These are phyloP conservation scores for Zasmidium citrigriseum DNA, from an alignment of 2,329 filamentous ascomycete genomes.

Conservation along the genomic window DNA sequence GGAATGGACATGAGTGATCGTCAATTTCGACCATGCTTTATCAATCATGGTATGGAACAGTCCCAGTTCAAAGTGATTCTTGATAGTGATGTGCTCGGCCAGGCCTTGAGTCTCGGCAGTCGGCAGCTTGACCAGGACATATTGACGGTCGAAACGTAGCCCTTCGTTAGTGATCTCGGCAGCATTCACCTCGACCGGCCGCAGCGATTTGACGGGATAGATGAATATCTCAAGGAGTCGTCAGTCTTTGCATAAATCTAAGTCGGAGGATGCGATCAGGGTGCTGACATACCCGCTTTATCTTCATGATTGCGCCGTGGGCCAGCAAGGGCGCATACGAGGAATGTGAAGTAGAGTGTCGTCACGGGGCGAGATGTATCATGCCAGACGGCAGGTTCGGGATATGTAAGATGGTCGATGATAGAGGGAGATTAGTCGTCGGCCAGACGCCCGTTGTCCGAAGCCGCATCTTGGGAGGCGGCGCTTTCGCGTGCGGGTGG, in stretches of 20 bases:
- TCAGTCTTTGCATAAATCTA: conserved; percentile 3
- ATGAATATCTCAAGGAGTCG: conserved; percentile 32
- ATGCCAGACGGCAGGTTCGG: neutral
- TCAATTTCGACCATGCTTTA: conserved; percentile 35
- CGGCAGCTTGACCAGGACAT: conserved; percentile 36
- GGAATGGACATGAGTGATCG: conserved; percentile 34
- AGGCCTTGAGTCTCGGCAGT: conserved; percentile 30
- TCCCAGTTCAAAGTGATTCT: conserved; percentile 35
- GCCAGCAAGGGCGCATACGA: conserved; percentile 2
- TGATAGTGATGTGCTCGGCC: conserved; percentile 38
- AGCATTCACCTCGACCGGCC: conserved; percentile 34
- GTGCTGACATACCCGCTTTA: conserved; percentile 29
- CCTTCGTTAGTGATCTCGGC: conserved; percentile 39
- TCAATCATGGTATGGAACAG: conserved; percentile 37
- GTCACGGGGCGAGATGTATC: neutral
- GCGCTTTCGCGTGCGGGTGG: too few relatives aligned
- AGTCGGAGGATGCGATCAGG: neutral
- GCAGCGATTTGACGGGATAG: conserved; percentile 35
- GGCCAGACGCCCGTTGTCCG: neutral
- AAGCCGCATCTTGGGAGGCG: too few relatives aligned
- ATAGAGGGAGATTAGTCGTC: too few relatives aligned
- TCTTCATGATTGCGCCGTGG: conserved; percentile 29
- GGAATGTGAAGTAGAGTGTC: neutral
- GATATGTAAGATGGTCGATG: neutral
- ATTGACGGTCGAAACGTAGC: conserved; percentile 36